Conservation (phyloP, 2,329 filamentous ascomycete species). For the Byssoonygena ceratinophila region DNA sequence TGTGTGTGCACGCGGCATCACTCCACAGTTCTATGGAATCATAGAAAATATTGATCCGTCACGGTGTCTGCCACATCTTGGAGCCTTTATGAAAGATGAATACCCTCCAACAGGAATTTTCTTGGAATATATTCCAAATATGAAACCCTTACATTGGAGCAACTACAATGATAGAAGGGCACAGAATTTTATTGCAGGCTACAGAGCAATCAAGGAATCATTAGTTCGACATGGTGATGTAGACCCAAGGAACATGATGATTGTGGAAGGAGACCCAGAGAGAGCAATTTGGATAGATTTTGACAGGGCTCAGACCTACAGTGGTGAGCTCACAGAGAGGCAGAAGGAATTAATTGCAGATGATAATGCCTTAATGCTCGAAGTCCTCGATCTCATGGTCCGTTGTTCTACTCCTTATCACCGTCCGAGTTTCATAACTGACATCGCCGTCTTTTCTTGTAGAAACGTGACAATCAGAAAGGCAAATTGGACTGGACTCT, state of each 20-base stretch:
- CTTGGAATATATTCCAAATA: slow-evolving; percentile 22
- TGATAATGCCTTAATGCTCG: neutral
- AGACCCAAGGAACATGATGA: slow-evolving; percentile 22
- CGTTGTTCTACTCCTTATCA: neutral
- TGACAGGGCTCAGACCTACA: slow-evolving; percentile 15
- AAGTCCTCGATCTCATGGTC: neutral
- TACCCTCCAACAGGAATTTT: slow-evolving; percentile 20
- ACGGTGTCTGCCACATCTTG: slow-evolving; percentile 6
- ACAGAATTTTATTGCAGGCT: slow-evolving; percentile 17
- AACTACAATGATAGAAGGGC: slow-evolving; percentile 19
- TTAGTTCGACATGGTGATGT: slow-evolving; percentile 20
- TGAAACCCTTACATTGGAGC: slow-evolving; percentile 18
- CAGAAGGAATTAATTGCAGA: neutral
- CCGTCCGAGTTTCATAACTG: too few species aligned
- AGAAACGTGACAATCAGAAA: too few species aligned
- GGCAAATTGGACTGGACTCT: too few species aligned
- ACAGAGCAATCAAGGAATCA: slow-evolving; percentile 20
- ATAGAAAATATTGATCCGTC: slow-evolving; percentile 14
- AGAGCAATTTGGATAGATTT: slow-evolving; percentile 22
- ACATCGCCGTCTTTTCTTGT: too few species aligned
- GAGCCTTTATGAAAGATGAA: slow-evolving; percentile 3
- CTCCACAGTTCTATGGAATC: slow-evolving; percentile 11
- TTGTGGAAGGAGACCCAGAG: slow-evolving; percentile 15
- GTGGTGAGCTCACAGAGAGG: neutral
- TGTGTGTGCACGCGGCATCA: slow-evolving; percentile 11